phyloP scores from a whole-genome alignment of 2,329 filamentous ascomycete species.

The Cladosporium austrohemisphaericum region DNA sequence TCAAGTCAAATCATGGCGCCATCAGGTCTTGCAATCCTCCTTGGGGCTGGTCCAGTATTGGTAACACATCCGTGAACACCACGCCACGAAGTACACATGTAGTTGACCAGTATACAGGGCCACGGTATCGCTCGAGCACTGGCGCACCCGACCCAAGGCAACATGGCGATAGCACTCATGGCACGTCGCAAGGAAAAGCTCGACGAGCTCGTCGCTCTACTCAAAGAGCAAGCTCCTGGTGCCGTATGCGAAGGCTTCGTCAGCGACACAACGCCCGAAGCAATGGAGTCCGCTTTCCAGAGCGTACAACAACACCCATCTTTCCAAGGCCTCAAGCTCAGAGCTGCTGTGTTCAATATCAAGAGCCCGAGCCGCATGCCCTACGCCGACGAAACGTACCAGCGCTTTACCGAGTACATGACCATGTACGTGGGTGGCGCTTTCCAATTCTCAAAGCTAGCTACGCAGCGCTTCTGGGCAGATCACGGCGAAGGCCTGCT shows the following conservation, averaged over 20 bases:
- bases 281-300: conserved; percentile 47
- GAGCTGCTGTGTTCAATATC: conserved; percentile 51
- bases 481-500: conserved; percentile 50
- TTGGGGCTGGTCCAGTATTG: conserved; percentile 48
- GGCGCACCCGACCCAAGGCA: conserved; percentile 49
- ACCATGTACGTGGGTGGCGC: conserved; percentile 54
- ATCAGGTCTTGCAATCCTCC: conserved; percentile 48
- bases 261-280: conserved; percentile 47
- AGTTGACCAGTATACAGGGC: conserved; percentile 34
- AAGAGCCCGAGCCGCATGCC: conserved; percentile 55
- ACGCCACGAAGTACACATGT: conserved; percentile 14
- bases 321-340: background rate
- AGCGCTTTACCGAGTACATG: conserved; percentile 47
- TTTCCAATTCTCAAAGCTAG: conserved; percentile 54
- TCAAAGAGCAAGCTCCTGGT: conserved; percentile 40
- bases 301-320: background rate
- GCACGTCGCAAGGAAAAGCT: conserved; percentile 48
- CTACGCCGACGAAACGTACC: conserved; percentile 52
- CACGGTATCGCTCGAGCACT: conserved; percentile 56
- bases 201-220: conserved; percentile 39
- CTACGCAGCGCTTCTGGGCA: conserved; percentile 47
- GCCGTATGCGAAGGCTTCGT: conserved; percentile 51
- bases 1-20: conserved; percentile 46
- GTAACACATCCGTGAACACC: conserved; percentile 18
- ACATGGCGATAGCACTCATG: conserved; percentile 54